These are phyloP conservation scores for Alternaria triticina DNA, from an alignment of 2,329 filamentous ascomycete genomes.

Conservation along the genomic window DNA sequence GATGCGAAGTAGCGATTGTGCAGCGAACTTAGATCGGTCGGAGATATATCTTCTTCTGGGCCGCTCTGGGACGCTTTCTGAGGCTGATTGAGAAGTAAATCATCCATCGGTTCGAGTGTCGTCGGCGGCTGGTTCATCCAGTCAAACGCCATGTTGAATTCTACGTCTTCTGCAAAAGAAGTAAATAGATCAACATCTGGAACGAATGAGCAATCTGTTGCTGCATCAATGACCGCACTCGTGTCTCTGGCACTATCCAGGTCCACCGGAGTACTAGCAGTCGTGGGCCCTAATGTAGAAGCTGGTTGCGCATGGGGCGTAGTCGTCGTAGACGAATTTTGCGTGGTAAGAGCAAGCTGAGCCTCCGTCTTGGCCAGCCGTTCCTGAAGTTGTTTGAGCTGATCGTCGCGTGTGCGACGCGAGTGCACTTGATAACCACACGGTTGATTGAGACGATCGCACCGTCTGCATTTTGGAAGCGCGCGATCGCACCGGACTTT, in stretches of 20 bases:
- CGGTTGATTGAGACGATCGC: not conserved
- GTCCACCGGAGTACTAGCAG: not conserved
- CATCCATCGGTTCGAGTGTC: not conserved
- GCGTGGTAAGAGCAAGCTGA: not conserved
- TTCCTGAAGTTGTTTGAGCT: not conserved
- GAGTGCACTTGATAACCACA: not conserved
- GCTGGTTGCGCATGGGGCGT: not conserved
- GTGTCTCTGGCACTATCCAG: not conserved
- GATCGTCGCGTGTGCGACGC: not conserved
- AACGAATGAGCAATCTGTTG: not conserved
- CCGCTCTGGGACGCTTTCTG: not conserved
- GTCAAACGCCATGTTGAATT: not conserved
- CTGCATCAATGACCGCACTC: not conserved
- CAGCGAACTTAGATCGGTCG: not conserved
- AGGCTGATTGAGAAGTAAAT: not conserved
- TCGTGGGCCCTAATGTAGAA: accelerated
- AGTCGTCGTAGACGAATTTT: accelerated
- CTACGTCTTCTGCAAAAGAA: not conserved
- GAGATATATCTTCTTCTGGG: not conserved
- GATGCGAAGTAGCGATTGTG: not conserved
- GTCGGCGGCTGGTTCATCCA: not conserved
- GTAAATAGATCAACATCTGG: not conserved
- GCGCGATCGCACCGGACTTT: not conserved
- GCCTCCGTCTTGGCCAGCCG: not conserved
- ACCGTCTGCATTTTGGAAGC: not conserved